These are phyloP conservation scores for Chenopodium suecicum DNA, from an alignment of 148 eudicot species.

Conservation along the genomic window DNA sequence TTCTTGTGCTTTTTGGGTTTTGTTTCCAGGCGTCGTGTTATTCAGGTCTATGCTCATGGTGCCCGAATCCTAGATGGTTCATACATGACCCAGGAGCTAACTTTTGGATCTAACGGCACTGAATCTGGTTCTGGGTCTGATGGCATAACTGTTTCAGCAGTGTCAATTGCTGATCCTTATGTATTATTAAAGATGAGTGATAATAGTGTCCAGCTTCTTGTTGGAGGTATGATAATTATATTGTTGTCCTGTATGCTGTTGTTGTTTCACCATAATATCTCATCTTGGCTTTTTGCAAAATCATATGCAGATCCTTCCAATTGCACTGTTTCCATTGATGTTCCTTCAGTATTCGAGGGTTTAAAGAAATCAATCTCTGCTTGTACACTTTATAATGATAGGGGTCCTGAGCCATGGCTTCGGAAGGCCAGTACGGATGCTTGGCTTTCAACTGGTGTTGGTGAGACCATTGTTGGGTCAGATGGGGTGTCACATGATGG, in stretches of 20 bases:
- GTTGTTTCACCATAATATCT: conserved; percentile 2
- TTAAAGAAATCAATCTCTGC: conserved; percentile 69
- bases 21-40: conserved; percentile 73
- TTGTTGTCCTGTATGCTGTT: conserved; percentile 1
- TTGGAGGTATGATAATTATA: conserved; percentile 68
- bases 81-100: conserved; percentile 86
- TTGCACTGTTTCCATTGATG: conserved; percentile 62
- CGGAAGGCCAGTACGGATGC: conserved; percentile 94
- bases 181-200: conserved; percentile 87
- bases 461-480: conserved; percentile 87
- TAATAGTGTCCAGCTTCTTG: conserved; percentile 87
- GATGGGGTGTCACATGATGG: conserved; percentile 80
- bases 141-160: conserved; percentile 60
- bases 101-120: conserved; percentile 51
- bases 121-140: conserved; percentile 70
- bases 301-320: conserved; percentile 68
- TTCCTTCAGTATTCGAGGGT: conserved; percentile 67
- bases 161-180: conserved; percentile 90
- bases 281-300: conserved; percentile 5
- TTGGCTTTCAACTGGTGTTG: conserved; percentile 89
- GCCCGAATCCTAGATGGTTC: conserved; percentile 96
- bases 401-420: conserved; percentile 95
- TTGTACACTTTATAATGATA: conserved; percentile 86
- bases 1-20: conserved; percentile 13
- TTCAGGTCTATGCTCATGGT: conserved; percentile 88